Conservation (phyloP, 345 rosid species). For the Iberis pinnata region DNA sequence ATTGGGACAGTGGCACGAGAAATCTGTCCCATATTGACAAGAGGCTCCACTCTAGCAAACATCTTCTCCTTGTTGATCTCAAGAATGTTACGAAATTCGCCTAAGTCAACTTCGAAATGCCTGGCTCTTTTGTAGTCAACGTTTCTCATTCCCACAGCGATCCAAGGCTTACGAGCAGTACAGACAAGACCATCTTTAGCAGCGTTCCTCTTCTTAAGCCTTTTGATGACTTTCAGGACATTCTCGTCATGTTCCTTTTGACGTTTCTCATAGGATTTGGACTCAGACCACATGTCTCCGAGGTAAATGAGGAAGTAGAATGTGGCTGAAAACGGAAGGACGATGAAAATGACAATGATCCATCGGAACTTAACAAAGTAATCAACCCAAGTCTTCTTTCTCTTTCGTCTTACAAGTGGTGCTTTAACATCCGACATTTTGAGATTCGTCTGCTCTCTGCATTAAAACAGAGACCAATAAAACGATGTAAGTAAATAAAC, state of each 20-base stretch:
- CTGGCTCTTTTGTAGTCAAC: constrained; percentile 97
- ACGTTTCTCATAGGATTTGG: constrained; percentile 78
- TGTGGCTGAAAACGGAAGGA: constrained; percentile 77
- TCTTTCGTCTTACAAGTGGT: constrained; percentile 72
- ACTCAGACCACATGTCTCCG: constrained; percentile 86
- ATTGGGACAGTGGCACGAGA: constrained; percentile 70
- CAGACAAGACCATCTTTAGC: constrained; percentile 95
- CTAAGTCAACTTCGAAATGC: constrained; percentile 89
- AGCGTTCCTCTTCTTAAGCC: constrained; percentile 74
- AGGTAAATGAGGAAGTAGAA: constrained; percentile 79
- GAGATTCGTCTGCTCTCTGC: constrained; percentile 29
- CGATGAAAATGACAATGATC: constrained; percentile 84
- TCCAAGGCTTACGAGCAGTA: constrained; percentile 98
- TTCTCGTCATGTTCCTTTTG: constrained; percentile 91
- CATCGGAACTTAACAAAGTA: constrained; percentile 79
- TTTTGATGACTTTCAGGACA: constrained; percentile 72
- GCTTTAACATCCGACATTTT: constrained; percentile 76
- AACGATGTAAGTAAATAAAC: constrained; percentile 14
- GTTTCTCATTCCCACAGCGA: constrained; percentile 98
- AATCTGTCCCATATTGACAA: constrained; percentile 99
- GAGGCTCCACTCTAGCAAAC: constrained; percentile 95
- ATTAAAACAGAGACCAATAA: constrained; percentile 11
- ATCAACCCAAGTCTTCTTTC: constrained; percentile 85
- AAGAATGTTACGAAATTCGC: constrained; percentile 71
- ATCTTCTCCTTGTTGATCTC: constrained; percentile 78